phyloP scores from a whole-genome alignment of 2,329 filamentous ascomycete species.

The Talaromyces sp. region DNA sequence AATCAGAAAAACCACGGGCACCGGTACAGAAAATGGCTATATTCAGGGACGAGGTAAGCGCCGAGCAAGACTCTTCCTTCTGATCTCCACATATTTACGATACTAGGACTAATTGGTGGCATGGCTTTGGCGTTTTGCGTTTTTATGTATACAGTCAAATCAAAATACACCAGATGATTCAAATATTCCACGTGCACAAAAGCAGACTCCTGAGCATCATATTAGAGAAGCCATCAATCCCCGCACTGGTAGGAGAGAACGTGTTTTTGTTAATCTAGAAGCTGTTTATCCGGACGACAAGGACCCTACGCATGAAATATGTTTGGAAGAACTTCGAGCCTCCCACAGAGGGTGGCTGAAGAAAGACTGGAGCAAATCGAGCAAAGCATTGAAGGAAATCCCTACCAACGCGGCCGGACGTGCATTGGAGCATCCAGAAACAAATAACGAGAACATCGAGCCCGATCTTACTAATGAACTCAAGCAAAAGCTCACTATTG shows the following conservation, averaged over 20 bases:
- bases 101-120: constrained; percentile 86
- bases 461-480: constrained; percentile 24
- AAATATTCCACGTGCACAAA: constrained; percentile 31
- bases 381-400: constrained; percentile 51
- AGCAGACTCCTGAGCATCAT: constrained; percentile 63
- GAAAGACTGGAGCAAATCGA: constrained; percentile 46
- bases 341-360: constrained; percentile 62
- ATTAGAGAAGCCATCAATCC: constrained; percentile 79
- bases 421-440: constrained; percentile 10
- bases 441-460: constrained; percentile 13
- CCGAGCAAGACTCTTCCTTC: constrained; percentile 29
- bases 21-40: constrained; percentile 77
- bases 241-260: constrained; percentile 74
- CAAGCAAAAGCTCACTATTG: constrained; percentile 26
- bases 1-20: constrained; percentile 76
- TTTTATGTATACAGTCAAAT: constrained; percentile 50
- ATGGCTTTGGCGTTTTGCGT: constrained; percentile 35
- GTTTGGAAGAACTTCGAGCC: constrained; percentile 89
- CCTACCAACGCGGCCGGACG: constrained; percentile 34
- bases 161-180: constrained; percentile 32
- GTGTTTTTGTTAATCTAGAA: constrained; percentile 80
- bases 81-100: constrained; percentile 70
- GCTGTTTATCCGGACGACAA: constrained; percentile 75
- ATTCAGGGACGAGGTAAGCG: constrained; percentile 93
- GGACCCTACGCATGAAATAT: constrained; percentile 67